Evolutionary conservation across 169 alveolate genomes (phyloP).

Genomic region (Cryptosporidium viatorum): DNA sequence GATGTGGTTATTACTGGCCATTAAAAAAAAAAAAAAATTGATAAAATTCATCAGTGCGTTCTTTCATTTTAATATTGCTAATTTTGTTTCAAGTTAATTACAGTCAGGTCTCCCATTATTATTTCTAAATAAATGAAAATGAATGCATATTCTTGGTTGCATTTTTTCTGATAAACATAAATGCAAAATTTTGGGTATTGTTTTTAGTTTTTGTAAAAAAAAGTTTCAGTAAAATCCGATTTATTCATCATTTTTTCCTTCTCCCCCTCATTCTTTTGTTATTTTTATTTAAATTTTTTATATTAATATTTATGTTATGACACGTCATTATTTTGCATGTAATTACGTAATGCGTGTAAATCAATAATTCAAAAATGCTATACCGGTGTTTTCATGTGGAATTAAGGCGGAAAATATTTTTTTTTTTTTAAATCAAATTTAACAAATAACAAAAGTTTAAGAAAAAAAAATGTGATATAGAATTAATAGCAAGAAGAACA

Average conservation of each 20-base stretch:
- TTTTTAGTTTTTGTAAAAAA: background rate
- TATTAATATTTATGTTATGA: background rate
- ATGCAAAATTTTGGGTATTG: background rate
- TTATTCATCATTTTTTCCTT: no score
- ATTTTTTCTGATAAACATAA: no score
- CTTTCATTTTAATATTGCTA: background rate
- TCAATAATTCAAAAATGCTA: background rate
- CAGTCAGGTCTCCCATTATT: background rate
- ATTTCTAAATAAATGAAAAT: no score
- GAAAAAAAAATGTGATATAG: background rate
- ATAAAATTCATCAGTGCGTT: background rate
- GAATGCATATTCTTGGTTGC: background rate
- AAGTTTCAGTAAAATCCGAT: no score
- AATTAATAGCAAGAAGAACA: background rate
- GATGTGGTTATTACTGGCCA: no score
- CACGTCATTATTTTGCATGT: background rate
- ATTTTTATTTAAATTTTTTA: background rate
- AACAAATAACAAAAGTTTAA: background rate
- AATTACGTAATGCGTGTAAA: background rate
- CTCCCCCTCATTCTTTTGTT: no score
- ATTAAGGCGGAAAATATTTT: background rate
- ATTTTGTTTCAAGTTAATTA: background rate
- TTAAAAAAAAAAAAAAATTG: no score
- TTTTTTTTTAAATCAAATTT: background rate
- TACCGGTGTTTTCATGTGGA: slow-evolving; percentile 24